Evolutionary conservation across 2,329 filamentous ascomycete species (phyloP).

Genomic region (Anisogramma anomala): DNA sequence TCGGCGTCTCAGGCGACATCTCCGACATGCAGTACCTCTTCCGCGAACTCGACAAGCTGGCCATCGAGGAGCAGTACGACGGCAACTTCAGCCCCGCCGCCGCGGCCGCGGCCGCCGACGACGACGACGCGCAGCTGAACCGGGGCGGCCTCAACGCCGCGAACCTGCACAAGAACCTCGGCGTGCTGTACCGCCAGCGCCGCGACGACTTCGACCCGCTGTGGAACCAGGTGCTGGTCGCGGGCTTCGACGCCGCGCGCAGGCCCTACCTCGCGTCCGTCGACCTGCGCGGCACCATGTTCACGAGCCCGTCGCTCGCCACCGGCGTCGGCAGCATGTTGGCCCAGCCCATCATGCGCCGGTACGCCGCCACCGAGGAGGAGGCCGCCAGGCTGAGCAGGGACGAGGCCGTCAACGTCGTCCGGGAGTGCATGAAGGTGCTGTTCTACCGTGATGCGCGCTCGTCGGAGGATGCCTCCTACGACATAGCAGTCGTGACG

Average conservation of each 20-base stretch:
- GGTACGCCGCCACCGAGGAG: slow-evolving; percentile 72
- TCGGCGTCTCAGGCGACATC: slow-evolving; percentile 94
- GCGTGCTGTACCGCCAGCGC: slow-evolving; percentile 91
- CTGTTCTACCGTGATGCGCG: slow-evolving; percentile 94
- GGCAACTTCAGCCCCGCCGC: slow-evolving; percentile 16
- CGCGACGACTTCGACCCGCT: slow-evolving; percentile 93
- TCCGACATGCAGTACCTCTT: slow-evolving; percentile 99
- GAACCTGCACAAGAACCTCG: slow-evolving; percentile 92
- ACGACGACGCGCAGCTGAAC: slow-evolving; percentile 41
- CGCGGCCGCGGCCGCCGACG: slow-evolving; percentile 28
- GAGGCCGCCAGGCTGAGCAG: slow-evolving; percentile 57
- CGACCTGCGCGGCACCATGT: slow-evolving; percentile 88
- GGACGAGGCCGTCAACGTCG: slow-evolving; percentile 66
- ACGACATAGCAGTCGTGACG: slow-evolving; percentile 82
- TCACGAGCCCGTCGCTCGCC: slow-evolving; percentile 74
- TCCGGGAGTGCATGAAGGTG: slow-evolving; percentile 97
- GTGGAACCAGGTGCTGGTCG: slow-evolving; percentile 92
- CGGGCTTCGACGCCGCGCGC: slow-evolving; percentile 67
- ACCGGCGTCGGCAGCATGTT: slow-evolving; percentile 91
- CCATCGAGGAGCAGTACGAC: slow-evolving; percentile 80
- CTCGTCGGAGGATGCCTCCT: slow-evolving; percentile 78
- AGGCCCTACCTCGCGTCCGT: slow-evolving; percentile 85
- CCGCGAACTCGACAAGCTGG: slow-evolving; percentile 75
- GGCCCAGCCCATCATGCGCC: slow-evolving; percentile 82
- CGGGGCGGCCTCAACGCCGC: slow-evolving; percentile 64